These are phyloP conservation scores for Coniochaeta prunicola DNA, from an alignment of 2,329 filamentous ascomycete genomes.

Conservation along the genomic window DNA sequence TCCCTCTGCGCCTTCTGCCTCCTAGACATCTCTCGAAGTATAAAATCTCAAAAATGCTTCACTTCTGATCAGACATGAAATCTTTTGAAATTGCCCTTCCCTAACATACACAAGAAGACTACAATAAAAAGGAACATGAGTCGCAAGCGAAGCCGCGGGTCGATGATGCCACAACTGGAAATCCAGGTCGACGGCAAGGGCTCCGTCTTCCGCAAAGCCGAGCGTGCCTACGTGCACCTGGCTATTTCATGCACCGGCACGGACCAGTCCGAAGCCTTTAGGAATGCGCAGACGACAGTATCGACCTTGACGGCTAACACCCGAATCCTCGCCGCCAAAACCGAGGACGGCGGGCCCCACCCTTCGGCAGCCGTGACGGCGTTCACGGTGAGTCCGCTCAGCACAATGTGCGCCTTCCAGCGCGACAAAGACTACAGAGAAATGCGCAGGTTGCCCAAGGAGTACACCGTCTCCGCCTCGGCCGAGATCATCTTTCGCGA, in stretches of 20 bases:
- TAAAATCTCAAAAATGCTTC: no score
- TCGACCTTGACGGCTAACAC: conserved; percentile 7
- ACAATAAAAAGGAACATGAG: neutral
- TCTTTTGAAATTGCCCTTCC: no score
- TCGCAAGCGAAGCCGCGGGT: neutral
- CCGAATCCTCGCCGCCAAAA: conserved; percentile 9
- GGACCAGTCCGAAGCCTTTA: conserved; percentile 5
- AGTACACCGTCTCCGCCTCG: conserved; percentile 6
- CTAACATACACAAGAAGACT: neutral
- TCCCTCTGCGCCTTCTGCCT: no score
- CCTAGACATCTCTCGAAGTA: no score
- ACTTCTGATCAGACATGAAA: neutral
- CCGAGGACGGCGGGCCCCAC: conserved; percentile 10
- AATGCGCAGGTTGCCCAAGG: neutral
- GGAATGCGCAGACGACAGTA: conserved; percentile 5
- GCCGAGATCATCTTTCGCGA: conserved; percentile 13
- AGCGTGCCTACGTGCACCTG: conserved; percentile 12
- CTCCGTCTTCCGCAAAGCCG: conserved; percentile 12
- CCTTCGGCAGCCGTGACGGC: conserved; percentile 12
- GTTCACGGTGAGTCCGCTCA: conserved; percentile 10
- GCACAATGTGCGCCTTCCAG: conserved; percentile 3
- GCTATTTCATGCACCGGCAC: conserved; percentile 2
- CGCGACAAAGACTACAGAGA: neutral
- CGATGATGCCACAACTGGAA: conserved; percentile 10
- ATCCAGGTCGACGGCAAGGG: conserved; percentile 11